A percentile compares a stretch with the other conserved stretches of the same genome.
Conservation (phyloP, 2,329 filamentous ascomycete genomes). For the Penicillium nordicum region DNA sequence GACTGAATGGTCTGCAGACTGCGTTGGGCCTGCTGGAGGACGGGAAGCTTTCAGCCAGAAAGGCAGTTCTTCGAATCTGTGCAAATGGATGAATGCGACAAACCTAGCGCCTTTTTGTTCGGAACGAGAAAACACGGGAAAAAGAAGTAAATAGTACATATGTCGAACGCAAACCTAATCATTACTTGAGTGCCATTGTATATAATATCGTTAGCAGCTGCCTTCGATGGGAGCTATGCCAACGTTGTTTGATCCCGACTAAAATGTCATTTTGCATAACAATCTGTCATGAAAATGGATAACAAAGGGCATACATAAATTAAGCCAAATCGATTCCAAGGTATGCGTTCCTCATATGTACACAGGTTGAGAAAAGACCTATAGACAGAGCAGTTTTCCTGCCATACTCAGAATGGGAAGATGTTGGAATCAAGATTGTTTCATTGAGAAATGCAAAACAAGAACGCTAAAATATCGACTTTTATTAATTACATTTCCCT, state of each 20-base stretch:
- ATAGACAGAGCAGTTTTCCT: not conserved
- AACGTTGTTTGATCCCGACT: not conserved
- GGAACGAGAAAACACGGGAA: too few relatives aligned
- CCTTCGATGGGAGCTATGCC: not conserved
- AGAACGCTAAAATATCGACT: not conserved
- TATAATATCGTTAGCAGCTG: not conserved
- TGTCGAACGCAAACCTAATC: not conserved
- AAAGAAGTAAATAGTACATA: too few relatives aligned
- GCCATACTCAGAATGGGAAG: not conserved
- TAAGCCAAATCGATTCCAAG: not conserved
- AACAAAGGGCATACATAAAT: not conserved
- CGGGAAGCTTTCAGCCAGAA: too few relatives aligned
- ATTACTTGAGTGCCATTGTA: not conserved
- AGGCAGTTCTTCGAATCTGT: too few relatives aligned
- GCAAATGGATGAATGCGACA: too few relatives aligned
- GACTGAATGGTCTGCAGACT: too few relatives aligned
- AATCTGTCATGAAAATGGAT: not conserved
- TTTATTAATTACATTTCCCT: slow-evolving; percentile 1
- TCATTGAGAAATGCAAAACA: not conserved
- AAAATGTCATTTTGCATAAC: not conserved
- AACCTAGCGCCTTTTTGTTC: too few relatives aligned
- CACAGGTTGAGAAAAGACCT: not conserved
- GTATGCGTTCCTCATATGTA: not conserved
- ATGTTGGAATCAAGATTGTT: not conserved
- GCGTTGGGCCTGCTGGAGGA: too few relatives aligned